phyloP scores from a whole-genome alignment of 257 asterid species.

The Solanum sparsipilum region DNA sequence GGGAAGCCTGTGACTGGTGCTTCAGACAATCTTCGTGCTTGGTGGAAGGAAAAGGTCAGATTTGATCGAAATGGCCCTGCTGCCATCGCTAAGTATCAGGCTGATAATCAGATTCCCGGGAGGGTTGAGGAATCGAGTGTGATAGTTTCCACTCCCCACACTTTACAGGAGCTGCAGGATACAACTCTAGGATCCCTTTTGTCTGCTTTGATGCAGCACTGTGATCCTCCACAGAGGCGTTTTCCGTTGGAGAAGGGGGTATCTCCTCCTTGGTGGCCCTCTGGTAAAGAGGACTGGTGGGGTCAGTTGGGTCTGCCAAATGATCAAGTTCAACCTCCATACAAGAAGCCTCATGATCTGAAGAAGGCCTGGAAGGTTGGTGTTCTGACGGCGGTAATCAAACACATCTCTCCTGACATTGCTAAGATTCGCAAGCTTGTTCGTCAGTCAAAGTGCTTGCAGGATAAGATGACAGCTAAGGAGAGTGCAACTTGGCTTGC shows the following conservation, averaged over 20 bases:
- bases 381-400: constrained; percentile 40
- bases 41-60: constrained; percentile 69
- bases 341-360: constrained; percentile 52
- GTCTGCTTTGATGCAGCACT: constrained; percentile 54
- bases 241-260: constrained; percentile 45
- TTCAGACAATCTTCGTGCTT: constrained; percentile 50
- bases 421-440: constrained; percentile 34
- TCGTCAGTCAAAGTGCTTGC: constrained; percentile 39
- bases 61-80: constrained; percentile 55
- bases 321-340: constrained; percentile 40
- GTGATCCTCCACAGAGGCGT: constrained; percentile 49
- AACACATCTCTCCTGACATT: constrained; percentile 42
- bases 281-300: constrained; percentile 54
- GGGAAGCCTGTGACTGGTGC: constrained; percentile 60
- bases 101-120: constrained; percentile 24
- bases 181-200: constrained; percentile 45
- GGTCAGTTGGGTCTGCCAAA: constrained; percentile 23
- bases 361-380: constrained; percentile 47
- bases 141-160: constrained; percentile 21
- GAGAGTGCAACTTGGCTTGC: constrained; percentile 54
- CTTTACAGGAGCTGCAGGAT: constrained; percentile 46
- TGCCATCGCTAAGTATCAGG: constrained; percentile 36
- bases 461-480: constrained; percentile 51
- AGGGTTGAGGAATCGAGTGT: constrained; percentile 20
- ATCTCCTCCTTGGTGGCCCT: constrained; percentile 65